These are phyloP conservation scores for Aspergillus spinulosporus DNA, from an alignment of 2,329 filamentous ascomycete species.

Conservation along the genomic window DNA sequence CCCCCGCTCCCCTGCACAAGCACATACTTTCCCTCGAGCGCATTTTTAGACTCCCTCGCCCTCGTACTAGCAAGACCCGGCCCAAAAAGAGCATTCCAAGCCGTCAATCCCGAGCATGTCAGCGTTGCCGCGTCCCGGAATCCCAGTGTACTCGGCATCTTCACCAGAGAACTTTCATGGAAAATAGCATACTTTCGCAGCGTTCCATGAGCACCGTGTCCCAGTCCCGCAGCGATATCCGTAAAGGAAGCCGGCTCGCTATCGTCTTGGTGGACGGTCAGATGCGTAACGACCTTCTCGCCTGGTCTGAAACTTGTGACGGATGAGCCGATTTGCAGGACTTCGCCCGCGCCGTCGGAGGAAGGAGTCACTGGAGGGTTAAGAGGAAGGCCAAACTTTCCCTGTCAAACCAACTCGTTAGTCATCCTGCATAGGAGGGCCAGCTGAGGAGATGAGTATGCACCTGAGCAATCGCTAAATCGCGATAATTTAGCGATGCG, in stretches of 20 bases:
- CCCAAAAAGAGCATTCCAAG: constrained; percentile 58
- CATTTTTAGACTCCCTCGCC: constrained; percentile 23
- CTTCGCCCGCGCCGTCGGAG: constrained; percentile 44
- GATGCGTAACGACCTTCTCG: constrained; percentile 55
- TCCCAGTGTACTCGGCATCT: constrained; percentile 49
- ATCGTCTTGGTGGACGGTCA: constrained; percentile 50
- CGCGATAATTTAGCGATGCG: constrained; percentile 46
- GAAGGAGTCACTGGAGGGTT: constrained; percentile 45
- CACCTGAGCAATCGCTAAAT: constrained; percentile 38
- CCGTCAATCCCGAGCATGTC: constrained; percentile 48
- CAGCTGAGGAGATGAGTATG: constrained; percentile 32
- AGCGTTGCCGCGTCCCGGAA: constrained; percentile 51
- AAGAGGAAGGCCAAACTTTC: constrained; percentile 48
- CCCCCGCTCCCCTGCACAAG: constrained; percentile 57
- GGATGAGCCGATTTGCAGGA: constrained; percentile 46
- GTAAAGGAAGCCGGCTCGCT: constrained; percentile 42
- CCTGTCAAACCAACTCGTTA: constrained; percentile 29
- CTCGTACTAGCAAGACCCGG: constrained; percentile 28
- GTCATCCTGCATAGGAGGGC: not conserved
- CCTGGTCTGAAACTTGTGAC: constrained; percentile 54
- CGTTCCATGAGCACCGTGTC: constrained; percentile 50
- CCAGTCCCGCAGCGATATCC: constrained; percentile 45
- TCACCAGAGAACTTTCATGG: constrained; percentile 51
- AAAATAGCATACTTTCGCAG: constrained; percentile 51
- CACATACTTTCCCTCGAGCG: constrained; percentile 43